Evolutionary conservation across 768 basidiomycete genomes (phyloP).

Genomic region (Auricularia auricula-judae): DNA sequence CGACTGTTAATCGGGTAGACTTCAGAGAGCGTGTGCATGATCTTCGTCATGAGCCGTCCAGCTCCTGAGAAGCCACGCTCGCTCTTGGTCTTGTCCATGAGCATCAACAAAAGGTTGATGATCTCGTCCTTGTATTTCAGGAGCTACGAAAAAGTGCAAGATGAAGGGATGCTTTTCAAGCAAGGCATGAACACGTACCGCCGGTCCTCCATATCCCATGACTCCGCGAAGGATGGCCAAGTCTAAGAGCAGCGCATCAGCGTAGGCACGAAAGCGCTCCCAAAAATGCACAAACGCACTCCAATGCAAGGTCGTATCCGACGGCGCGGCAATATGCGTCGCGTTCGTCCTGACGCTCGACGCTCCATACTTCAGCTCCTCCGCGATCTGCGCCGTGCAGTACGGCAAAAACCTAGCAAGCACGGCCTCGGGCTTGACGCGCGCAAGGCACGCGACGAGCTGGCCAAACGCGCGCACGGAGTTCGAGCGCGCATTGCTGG

Average conservation of each 20-base stretch:
- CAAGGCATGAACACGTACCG: slow-evolving; percentile 29
- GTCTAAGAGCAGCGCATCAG: slow-evolving; percentile 30
- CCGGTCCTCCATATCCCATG: slow-evolving; percentile 59
- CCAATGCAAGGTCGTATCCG: slow-evolving; percentile 89
- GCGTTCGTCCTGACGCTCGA: slow-evolving; percentile 78
- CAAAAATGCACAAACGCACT: slow-evolving; percentile 36
- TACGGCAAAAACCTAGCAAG: slow-evolving; percentile 72
- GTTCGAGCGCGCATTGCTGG: slow-evolving; percentile 83
- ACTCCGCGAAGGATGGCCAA: slow-evolving; percentile 75
- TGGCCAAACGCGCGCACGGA: slow-evolving; percentile 86
- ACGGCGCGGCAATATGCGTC: slow-evolving; percentile 58
- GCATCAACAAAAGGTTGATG: slow-evolving; percentile 46
- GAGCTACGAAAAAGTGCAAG: slow-evolving; percentile 31
- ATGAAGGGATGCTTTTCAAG: background rate
- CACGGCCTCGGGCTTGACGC: slow-evolving; percentile 63
- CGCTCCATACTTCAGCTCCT: slow-evolving; percentile 83
- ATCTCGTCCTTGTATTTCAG: slow-evolving; percentile 59
- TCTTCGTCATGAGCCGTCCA: slow-evolving; percentile 63
- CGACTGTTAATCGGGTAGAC: slow-evolving; percentile 69
- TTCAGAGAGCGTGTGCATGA: slow-evolving; percentile 63
- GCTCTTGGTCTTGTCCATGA: slow-evolving; percentile 72
- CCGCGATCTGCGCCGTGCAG: slow-evolving; percentile 65
- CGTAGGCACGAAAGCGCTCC: background rate
- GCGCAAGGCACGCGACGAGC: slow-evolving; percentile 73
- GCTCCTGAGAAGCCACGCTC: slow-evolving; percentile 82